Percentiles rank a stretch among this genome's conserved stretches.
These are phyloP conservation scores for Mortierella sp. DNA, from an alignment of 371 early-diverging fungal genomes.

Conservation along the genomic window DNA sequence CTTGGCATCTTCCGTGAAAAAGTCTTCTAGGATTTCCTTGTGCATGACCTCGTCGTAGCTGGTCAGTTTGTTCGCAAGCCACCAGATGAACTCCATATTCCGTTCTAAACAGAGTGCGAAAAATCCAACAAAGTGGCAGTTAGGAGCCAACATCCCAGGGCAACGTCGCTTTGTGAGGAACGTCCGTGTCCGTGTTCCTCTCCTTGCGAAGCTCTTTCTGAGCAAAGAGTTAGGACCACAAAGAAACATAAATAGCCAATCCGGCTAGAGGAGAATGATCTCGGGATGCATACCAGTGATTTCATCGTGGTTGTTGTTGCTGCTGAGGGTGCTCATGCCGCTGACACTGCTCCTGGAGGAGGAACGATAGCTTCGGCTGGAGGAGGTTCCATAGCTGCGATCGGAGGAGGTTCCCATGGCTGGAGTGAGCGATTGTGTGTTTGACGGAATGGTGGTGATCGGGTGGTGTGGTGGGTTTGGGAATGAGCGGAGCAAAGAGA, in stretches of 20 bases:
- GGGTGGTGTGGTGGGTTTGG: background rate
- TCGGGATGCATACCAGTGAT: constrained; percentile 28
- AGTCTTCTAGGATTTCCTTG: constrained; percentile 54
- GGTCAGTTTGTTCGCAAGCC: constrained; percentile 50
- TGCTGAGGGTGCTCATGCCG: constrained; percentile 30
- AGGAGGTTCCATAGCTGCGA: constrained; percentile 36
- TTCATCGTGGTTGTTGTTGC: constrained; percentile 42
- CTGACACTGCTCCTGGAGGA: constrained; percentile 43
- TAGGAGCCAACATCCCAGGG: background rate
- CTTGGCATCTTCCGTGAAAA: constrained; percentile 53
- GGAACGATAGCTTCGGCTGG: constrained; percentile 37
- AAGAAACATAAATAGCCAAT: no score
- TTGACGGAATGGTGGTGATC: background rate
- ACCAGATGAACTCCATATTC: constrained; percentile 52
- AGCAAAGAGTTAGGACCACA: no score
- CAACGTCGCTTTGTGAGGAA: no score
- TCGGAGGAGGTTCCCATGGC: constrained; percentile 32
- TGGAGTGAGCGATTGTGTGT: background rate
- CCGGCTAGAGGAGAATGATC: background rate
- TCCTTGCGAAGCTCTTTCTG: no score
- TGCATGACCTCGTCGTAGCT: constrained; percentile 53
- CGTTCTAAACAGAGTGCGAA: constrained; percentile 11
- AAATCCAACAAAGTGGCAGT: background rate
- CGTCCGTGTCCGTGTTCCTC: no score
- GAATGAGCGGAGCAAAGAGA: background rate